Evolutionary conservation across 2,329 filamentous ascomycete genomes (phyloP).

Genomic region (Penicillium sp.): DNA sequence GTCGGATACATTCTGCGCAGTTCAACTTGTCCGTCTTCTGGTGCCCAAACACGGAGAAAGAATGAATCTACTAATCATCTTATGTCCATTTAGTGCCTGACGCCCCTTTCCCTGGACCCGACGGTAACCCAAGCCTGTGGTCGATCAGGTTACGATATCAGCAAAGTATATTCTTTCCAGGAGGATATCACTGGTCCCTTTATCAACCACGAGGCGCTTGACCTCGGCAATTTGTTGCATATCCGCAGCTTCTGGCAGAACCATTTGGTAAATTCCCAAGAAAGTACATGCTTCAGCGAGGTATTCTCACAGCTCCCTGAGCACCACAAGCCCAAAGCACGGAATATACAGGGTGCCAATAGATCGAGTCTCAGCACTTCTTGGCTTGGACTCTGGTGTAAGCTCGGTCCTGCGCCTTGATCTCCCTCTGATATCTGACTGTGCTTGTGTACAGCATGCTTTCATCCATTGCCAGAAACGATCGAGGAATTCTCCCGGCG

Average conservation of each 20-base stretch:
- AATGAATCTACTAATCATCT: conserved; percentile 5
- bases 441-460: conserved; percentile 27
- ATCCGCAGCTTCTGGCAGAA: conserved; percentile 43
- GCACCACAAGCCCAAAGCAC: conserved; percentile 19
- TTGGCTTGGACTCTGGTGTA: conserved; percentile 38
- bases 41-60: neutral
- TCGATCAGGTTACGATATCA: conserved; percentile 33
- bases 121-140: conserved; percentile 21
- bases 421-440: conserved; percentile 2
- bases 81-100: conserved; percentile 26
- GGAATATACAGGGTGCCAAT: conserved; percentile 9
- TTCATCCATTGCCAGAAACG: conserved; percentile 33
- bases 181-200: conserved; percentile 5
- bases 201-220: conserved; percentile 18
- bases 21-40: conserved; percentile 28
- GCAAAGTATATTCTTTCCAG: conserved; percentile 26
- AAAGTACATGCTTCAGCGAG: conserved; percentile 19
- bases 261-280: conserved; percentile 32
- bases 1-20: conserved; percentile 25
- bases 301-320: conserved; percentile 20
- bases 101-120: conserved; percentile 33
- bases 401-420: conserved; percentile 6
- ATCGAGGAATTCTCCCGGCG: conserved; percentile 23
- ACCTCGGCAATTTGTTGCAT: conserved; percentile 34
- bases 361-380: conserved; percentile 9